A percentile compares a stretch with the other conserved stretches of the same genome.
These are phyloP conservation scores for Cryoendolithus antarcticus DNA, from an alignment of 2,329 filamentous ascomycete genomes.

Conservation along the genomic window DNA sequence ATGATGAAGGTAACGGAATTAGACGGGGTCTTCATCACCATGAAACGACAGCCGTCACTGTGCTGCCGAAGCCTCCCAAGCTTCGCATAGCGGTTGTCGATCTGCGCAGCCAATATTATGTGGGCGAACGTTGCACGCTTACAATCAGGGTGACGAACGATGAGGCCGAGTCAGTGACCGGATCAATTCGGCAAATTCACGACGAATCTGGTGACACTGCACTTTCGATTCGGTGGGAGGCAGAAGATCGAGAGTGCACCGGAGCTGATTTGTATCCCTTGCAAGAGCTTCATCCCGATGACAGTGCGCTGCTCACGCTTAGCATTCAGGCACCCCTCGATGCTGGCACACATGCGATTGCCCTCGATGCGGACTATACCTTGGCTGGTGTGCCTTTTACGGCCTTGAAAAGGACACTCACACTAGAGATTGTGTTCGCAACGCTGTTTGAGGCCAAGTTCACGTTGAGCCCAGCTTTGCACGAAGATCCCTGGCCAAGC, in stretches of 20 bases:
- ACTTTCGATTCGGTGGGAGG: constrained; percentile 1
- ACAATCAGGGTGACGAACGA: constrained; percentile 63
- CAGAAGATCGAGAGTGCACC: no score
- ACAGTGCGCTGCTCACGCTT: constrained; percentile 3
- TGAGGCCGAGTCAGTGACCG: constrained; percentile 69
- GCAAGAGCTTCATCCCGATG: neutral
- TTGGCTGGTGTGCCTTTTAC: constrained; percentile 69
- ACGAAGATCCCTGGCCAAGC: constrained; percentile 72
- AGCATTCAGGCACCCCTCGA: constrained; percentile 28
- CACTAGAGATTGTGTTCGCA: constrained; percentile 51
- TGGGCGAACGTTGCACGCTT: constrained; percentile 62
- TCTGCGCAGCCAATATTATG: constrained; percentile 63
- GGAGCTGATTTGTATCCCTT: no score
- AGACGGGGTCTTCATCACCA: constrained; percentile 21
- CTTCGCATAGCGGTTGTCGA: constrained; percentile 60
- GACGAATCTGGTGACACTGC: constrained; percentile 12
- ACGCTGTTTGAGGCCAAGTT: constrained; percentile 88
- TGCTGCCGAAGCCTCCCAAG: constrained; percentile 84
- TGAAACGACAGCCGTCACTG: constrained; percentile 48
- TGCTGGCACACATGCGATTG: constrained; percentile 52
- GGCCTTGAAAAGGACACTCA: constrained; percentile 60
- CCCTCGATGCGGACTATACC: constrained; percentile 64
- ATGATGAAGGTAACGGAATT: neutral
- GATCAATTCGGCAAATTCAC: constrained; percentile 39
- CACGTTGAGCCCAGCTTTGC: constrained; percentile 67